Base-by-base conservation (phyloP, 2,329 filamentous ascomycete species). In the Albophoma yamanashiensis region DNA sequence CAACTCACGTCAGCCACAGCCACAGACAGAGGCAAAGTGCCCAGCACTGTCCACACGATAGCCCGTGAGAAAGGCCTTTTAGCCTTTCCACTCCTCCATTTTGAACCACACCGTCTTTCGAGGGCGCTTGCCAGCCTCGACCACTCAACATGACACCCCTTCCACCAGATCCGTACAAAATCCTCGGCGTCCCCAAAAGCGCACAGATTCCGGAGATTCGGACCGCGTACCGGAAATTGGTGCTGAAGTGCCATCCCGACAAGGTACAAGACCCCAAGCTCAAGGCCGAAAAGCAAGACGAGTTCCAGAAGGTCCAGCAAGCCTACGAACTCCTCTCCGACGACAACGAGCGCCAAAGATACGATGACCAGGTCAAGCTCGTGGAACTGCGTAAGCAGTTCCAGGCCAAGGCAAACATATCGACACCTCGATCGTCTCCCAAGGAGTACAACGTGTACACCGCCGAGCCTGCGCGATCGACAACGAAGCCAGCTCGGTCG, bases 321-420 rank as follows among this genome's bases (percentile, higher is more conserved):
- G 92, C 94, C 57, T 99, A 96, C 75, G 94, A 97, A 74, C 80
- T 94, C 38, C 83, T 99, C 62, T 89, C 85, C 68, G 88, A 97
- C 70, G 89, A 93, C 36, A 79, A 77, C 8, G 85, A 87, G 70
- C 81, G 91, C 62, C 75, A 78, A 61, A 85, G 86, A 65, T 96
- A 97, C 73, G 91, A 97, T 74, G 86, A 91, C 58, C 82, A 87
- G 70, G 79, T 88, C 63, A 85, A 81, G 67, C 73, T 92, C 63
- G 84, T 83, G 57, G 84, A 87, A 70, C 75, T 91, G 67, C 82
- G 82, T 70, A 84, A 83, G 73, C 75, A 82, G 65, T 68, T 76
- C 64, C 67, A 76, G 67, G 71, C 71, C 64, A 75, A 78, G 67
- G 67, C 75, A 62, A 77, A 77, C 61, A 71, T 74, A 4, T 76